Base-by-base conservation (phyloP, 352 stramenopile genomes). In the Phytophthora pini region DNA sequence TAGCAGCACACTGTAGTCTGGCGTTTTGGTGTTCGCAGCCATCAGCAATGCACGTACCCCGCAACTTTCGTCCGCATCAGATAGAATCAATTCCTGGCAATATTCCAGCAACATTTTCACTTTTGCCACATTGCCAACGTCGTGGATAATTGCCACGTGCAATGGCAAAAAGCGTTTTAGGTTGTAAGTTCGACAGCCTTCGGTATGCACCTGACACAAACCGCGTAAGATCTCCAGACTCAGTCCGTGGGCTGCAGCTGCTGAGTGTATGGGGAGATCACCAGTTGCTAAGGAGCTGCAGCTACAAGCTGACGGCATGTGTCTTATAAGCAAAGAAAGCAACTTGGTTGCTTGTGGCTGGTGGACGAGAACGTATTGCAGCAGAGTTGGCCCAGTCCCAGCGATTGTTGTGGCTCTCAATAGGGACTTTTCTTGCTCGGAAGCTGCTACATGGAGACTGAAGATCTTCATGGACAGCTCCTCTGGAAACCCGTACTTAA, bases 341-440 rank as follows among this genome's bases (percentile, higher is more conserved):
- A 88, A 53, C n/a, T 29, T 36, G 0, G 62, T 61, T n/a, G 58
- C 45, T 13, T 50, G 27, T 5, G 72, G 57, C 5, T 82, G 70
- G 53, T 90, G 78, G 0, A 90, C 49, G 6, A 91, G 50, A 10
- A 61, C 68, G 29, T 88, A 93, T 17, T 91, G 84, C 27, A 93
- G 54, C 12, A 90, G 61, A 6, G 84, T 88, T 20, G 71, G 86
- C 13, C 60, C 54, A 7, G 72, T 87, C 2, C 45, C 62, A 12
- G 29, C 8, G 27, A 89, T 74, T 20, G 70, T 84, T 12, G 62
- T 74, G 32, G 54, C 45, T 29, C 51, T 40, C 12, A 77, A 43
- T 5, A 68, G n/a, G 1, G 44, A 9, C 7, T 48, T 20, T n/a
- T 65, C 59, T 11, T 60, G 6, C 9, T 43, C 39, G 32, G 59